Base-by-base conservation (phyloP, 2,329 filamentous ascomycete genomes). In the Aspergillus ruber region DNA sequence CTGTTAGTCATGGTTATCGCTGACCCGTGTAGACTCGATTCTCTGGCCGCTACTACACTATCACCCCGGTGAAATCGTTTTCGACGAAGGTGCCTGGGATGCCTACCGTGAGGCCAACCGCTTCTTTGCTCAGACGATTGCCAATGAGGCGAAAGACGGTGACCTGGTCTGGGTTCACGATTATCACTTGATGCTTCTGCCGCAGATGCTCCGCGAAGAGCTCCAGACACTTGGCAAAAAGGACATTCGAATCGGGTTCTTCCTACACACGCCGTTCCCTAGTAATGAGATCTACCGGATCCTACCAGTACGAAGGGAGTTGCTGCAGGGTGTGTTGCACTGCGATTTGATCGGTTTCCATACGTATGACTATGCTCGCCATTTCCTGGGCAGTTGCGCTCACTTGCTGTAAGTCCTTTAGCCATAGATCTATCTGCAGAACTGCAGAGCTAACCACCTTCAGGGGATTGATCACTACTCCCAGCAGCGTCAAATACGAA, bases 11-110 rank as follows among this genome's bases (percentile, higher is more conserved):
- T 13, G 27, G 6, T 32, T 12, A 2, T 33, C 18, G 25, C 21
- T 42, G 13, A 29, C 18, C 7, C 29, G 8, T 25, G 21, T 42
- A 90, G 88, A 96, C 71, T 91, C 88, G 9, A 95, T 96, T 68
- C 83, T 96, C 50, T 96, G 90, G 90, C 90, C 90, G 3, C 82
- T 96, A 27, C 93, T 96, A 75, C 90, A 96, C 74, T 96, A 96
- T 74, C 91, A 96, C 68, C 90, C 91, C 43, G 90, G 90, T 65
- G 90, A 95, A 77, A 95, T 95, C 61, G 94, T 89, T 40, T 96
- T 95, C 68, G 90, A 95, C 73, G 90, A 96, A 72, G 85, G 83
- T 42, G 86, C 88, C 6, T 96, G 90, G 90, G 78, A 83, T 23
- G 90, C 89, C 49, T 96, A 96, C 74, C 83, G 83, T 59, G 86